A percentile compares a stretch with the other conserved stretches of the same genome.
Conservation (phyloP, 139 green algal species). For the Chlorella sp. region DNA sequence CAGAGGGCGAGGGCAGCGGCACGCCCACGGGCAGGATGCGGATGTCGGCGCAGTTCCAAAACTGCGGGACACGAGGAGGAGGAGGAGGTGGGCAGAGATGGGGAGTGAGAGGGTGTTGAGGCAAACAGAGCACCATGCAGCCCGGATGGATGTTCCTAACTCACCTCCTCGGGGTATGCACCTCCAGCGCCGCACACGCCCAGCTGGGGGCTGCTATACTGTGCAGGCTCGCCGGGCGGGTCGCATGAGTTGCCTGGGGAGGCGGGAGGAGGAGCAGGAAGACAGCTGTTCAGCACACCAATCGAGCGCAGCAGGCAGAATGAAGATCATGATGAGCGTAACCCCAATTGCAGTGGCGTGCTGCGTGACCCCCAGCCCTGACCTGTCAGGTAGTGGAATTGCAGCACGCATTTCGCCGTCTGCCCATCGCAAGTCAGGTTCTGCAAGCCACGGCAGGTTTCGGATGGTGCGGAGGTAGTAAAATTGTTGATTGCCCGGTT, state of each 20-base stretch:
- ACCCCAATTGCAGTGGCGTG: no score
- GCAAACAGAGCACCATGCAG: background rate
- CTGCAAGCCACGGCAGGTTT: background rate
- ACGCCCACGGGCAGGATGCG: conserved; percentile 31
- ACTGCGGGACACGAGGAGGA: conserved; percentile 26
- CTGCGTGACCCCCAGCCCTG: no score
- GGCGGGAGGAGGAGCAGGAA: no score
- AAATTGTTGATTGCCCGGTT: no score
- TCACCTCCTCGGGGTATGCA: conserved; percentile 39
- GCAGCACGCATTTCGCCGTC: background rate
- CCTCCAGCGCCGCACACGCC: conserved; percentile 36
- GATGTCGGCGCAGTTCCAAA: conserved; percentile 63
- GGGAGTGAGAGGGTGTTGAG: background rate
- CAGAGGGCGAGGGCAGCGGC: background rate
- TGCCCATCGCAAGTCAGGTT: conserved; percentile 27
- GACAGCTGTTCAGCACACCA: no score
- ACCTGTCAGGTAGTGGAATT: conserved; percentile 47
- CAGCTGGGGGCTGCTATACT: conserved; percentile 37
- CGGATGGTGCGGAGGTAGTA: no score
- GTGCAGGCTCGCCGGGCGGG: conserved; percentile 42
- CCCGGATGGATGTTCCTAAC: background rate
- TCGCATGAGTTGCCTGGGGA: conserved; percentile 58
- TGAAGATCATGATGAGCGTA: no score
- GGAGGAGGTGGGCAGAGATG: background rate
- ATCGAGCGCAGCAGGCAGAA: no score